A percentile compares a stretch with the other conserved stretches of the same genome.
phyloP scores from a whole-genome alignment of 2,329 filamentous ascomycete species.

The Lachnellula subtilissima region DNA sequence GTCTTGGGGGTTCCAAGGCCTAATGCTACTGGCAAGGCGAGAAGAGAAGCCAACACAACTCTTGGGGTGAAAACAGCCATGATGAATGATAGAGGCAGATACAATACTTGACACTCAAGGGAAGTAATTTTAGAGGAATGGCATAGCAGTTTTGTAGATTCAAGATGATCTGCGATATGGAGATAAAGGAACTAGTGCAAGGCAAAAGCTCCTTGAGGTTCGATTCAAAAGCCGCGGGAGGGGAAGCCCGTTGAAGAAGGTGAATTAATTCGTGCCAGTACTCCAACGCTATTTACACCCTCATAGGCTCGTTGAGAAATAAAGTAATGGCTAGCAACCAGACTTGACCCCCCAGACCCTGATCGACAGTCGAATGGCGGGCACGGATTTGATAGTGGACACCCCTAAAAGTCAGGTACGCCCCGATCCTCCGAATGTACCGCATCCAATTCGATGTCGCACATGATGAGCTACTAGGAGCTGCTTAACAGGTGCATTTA shows the following conservation, averaged over 20 bases:
- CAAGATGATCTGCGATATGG: neutral
- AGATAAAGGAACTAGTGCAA: neutral
- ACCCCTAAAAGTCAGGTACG: constrained; percentile 13
- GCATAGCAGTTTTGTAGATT: neutral
- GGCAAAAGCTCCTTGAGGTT: constrained; percentile 12
- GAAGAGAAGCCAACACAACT: constrained; percentile 4
- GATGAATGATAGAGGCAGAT: neutral
- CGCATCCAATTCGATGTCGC: constrained; percentile 11
- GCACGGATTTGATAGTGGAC: constrained; percentile 1
- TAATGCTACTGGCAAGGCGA: constrained; percentile 14
- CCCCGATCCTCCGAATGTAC: neutral
- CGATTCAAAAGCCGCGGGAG: neutral
- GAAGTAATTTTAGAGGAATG: neutral
- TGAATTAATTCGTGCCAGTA: constrained; percentile 4
- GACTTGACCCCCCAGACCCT: neutral
- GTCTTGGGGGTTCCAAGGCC: constrained; percentile 19
- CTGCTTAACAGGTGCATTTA: neutral
- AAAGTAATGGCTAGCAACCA: constrained; percentile 4
- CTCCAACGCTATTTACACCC: constrained; percentile 2
- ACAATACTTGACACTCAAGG: neutral
- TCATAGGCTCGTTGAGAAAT: constrained; percentile 10
- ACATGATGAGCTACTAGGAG: constrained; percentile 1
- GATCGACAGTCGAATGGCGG: constrained; percentile 20
- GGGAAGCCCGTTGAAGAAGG: constrained; percentile 16
- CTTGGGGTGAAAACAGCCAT: neutral